Evolutionary conservation across 345 rosid genomes (phyloP), one percentile per base, ranked within the genome.

Genomic region (Litchi chinensis): DNA sequence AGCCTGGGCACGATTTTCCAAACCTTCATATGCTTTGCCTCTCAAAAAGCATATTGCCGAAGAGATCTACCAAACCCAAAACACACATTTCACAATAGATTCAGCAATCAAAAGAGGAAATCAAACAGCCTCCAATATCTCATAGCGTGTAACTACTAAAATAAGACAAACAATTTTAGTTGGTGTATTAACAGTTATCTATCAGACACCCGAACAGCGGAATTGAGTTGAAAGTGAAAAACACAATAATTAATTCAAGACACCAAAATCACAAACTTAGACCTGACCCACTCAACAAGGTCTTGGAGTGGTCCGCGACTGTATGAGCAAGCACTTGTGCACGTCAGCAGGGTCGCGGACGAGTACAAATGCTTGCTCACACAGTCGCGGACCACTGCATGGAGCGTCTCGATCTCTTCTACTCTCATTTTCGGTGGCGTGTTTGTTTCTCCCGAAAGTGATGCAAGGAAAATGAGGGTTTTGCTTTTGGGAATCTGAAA

Each of bases 311-410:
- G 4, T 32, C 37, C 37, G 37, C 37, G 37, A 32, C 37, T 32
- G 37, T 32, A 32, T 96, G 98, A 72, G 98, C 97, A 60, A 91
- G 98, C 95, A 93, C 37, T 32, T 92, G 86, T 94, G 94, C 67
- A 96, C 83, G 77, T 92, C 98, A 46, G 98, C 88, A 8, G 99
- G 97, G 68, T 96, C 68, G 98, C 99, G 6, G 98, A 96, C 6
- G 98, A 96, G 88, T 94, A 94, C 11, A 96, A 79, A 72, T 96
- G 99, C 88, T 93, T 95, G 89, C 92, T 93, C n/a, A 93, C 95
- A 77, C 99, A 95, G 84, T 93, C 98, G 41, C 98, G 84, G 75
- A 94, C 98, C 50, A 94, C 93, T 19, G 98, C 94, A 0, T 98
- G 89, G 77, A 96, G 92, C 88, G 89, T 96, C 86, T 96, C 95